Conservation (phyloP, 1,284 basidiomycete genomes). For the Irpex sp. region DNA sequence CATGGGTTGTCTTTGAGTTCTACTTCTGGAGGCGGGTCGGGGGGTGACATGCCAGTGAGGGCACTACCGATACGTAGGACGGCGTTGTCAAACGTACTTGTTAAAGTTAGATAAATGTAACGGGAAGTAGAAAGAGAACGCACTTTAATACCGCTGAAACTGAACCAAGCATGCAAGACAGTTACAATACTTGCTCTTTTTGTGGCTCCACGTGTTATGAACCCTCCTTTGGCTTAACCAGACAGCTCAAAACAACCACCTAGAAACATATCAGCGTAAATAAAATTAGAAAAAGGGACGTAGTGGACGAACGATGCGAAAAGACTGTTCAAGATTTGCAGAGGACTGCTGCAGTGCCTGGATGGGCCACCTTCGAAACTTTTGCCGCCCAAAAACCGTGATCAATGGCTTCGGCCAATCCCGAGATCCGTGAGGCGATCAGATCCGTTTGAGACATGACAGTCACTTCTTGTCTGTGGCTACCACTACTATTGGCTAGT, state of each 20-base stretch:
- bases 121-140: background rate
- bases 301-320: background rate
- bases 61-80: background rate
- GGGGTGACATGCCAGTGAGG: background rate
- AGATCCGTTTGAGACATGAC: background rate
- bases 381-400: background rate
- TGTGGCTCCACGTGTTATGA: background rate
- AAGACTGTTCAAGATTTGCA: background rate
- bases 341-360: background rate
- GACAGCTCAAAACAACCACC: background rate
- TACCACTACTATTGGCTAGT: too few species aligned
- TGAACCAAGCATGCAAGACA: background rate
- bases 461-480: too few species aligned
- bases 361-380: background rate
- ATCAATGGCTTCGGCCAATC: background rate
- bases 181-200: background rate
- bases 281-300: background rate
- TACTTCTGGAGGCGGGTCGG: background rate
- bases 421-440: background rate
- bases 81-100: background rate
- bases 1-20: slow-evolving; percentile 23
- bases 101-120: background rate
- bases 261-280: background rate
- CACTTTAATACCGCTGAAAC: background rate
- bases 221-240: background rate